These are phyloP conservation scores for Sphaerulina vaccinii DNA, from an alignment of 2,329 filamentous ascomycete genomes.

Conservation along the genomic window DNA sequence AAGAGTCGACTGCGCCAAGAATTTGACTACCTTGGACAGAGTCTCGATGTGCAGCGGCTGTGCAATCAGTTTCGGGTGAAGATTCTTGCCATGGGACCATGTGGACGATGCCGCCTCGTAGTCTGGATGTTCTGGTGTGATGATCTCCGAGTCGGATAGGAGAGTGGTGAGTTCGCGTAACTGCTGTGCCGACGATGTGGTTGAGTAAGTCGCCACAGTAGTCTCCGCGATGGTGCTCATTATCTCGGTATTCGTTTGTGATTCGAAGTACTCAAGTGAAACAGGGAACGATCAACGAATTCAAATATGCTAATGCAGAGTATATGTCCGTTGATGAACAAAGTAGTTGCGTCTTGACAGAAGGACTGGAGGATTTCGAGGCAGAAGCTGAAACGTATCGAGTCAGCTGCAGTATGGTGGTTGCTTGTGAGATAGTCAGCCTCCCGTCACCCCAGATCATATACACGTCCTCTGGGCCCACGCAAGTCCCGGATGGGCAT, in stretches of 20 bases:
- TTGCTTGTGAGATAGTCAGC: too few species aligned
- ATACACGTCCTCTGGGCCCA: neutral
- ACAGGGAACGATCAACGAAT: neutral
- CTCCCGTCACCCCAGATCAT: too few species aligned
- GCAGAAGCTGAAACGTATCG: too few species aligned
- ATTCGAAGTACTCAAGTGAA: neutral
- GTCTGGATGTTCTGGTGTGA: neutral
- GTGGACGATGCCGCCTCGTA: constrained; percentile 3
- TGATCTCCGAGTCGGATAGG: neutral
- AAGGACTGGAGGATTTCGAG: neutral
- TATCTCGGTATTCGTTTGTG: neutral
- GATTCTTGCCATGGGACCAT: constrained; percentile 3
- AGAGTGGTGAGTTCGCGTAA: neutral
- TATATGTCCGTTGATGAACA: too few species aligned
- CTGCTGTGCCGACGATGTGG: neutral
- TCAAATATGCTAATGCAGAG: neutral
- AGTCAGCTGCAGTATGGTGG: too few species aligned
- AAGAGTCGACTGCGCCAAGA: neutral
- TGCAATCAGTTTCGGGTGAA: neutral
- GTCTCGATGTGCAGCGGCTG: neutral
- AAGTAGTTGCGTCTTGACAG: neutral
- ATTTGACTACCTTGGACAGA: constrained; percentile 1
- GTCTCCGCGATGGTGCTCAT: neutral
- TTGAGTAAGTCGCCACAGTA: neutral
- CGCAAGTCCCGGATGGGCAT: too few species aligned